Evolutionary conservation across 208 protist species (phyloP).

Genomic region (Trypanosoma rangeli): DNA sequence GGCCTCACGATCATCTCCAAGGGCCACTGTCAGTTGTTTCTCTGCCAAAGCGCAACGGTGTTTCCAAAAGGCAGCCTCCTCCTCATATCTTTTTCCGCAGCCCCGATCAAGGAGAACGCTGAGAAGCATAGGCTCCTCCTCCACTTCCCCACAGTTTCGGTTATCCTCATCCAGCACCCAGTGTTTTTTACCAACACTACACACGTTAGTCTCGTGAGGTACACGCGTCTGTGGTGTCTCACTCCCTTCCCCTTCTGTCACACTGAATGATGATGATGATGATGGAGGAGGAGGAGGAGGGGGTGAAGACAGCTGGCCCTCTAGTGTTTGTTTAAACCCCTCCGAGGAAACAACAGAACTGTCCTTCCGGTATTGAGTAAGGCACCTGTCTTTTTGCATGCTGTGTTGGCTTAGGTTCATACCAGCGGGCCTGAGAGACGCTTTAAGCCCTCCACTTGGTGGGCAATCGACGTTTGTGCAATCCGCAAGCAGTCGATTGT

Average conservation of each 20-base stretch:
- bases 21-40: slow-evolving; percentile 15
- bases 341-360: background rate
- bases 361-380: slow-evolving; percentile 2
- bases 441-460: background rate
- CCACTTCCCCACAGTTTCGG: background rate
- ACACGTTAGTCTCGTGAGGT: background rate
- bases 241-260: background rate
- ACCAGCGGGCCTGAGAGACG: background rate
- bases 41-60: slow-evolving; percentile 23
- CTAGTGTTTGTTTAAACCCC: background rate
- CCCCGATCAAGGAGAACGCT: slow-evolving; percentile 11
- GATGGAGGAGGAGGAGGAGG: background rate
- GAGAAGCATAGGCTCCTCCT: slow-evolving; percentile 17
- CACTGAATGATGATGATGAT: background rate
- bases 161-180: slow-evolving; percentile 4
- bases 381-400: background rate
- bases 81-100: slow-evolving; percentile 8
- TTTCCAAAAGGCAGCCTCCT: slow-evolving; percentile 19
- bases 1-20: slow-evolving; percentile 2
- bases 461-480: slow-evolving; percentile 10
- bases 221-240: background rate
- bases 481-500: slow-evolving; percentile 6
- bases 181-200: background rate
- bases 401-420: slow-evolving; percentile 13
- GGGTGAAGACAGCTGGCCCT: background rate